Base-by-base conservation (phyloP, 2,329 filamentous ascomycete species). In the Aspergillus nomiae region DNA sequence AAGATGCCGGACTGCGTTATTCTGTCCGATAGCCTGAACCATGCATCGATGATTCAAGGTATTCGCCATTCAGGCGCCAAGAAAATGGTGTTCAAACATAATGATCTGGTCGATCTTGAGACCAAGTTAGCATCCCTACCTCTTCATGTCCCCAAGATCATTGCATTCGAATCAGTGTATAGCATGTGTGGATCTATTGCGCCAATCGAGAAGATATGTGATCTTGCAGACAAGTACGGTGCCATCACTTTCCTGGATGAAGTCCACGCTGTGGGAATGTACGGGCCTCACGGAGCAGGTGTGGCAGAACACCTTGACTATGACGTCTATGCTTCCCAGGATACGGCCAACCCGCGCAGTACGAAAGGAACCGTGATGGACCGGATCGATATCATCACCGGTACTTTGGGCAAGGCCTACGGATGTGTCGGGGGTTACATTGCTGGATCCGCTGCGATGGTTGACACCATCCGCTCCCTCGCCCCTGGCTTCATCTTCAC, bases 401-500 rank as follows among this genome's bases (percentile, higher is more conserved):
- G 92, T 63, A 99, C 95, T 9, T 87, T 99, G 48, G 95, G 95
- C 74, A 99, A 99, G 82, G 95, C 95, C 0, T 99, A 98, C 76
- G 95, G 95, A 69, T 97, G 94, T 72, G 95, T 99, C 46, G 95
- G 95, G 71, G 95, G 95, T 63, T 99, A 99, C 81, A 98, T 99
- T 75, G 95, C 95, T 41, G 95, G 92, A 58, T 96, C 90, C 64
- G 81, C 88, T 59, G 91, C 90, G 75, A 85, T 99, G 71, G 90
- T 99, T 38, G 95, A 99, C 78, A 91, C 92, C 65, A 91, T 99
- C 72, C 92, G 95, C 58, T 98, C 95, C 10, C 88, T 98, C 46
- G 95, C 95, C 1, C 94, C 95, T 4, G 95, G 95, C 32, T 99
- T 99, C 82, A 99, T 99, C 78, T 99, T 99, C 83, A 99, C 95